A percentile compares a stretch with the other conserved stretches of the same genome.
These are phyloP conservation scores for Lenwebbia sp. DNA, from an alignment of 345 rosid species.

Conservation along the genomic window DNA sequence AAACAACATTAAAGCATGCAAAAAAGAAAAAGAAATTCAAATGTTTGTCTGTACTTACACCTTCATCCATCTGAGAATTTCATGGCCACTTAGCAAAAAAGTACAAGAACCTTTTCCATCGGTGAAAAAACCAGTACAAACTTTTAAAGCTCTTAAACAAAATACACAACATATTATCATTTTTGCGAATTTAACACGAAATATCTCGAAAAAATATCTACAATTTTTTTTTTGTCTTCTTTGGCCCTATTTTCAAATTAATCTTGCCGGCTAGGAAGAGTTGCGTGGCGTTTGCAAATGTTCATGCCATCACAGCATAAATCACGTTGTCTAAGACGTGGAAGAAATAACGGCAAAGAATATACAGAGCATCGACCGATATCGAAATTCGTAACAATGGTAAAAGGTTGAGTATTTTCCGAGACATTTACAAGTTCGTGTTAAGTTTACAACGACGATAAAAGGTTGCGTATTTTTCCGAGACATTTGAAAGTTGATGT, in stretches of 20 bases:
- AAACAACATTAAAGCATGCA: background rate
- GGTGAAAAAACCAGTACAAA: background rate
- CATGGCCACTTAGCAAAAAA: background rate
- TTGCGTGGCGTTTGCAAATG: background rate
- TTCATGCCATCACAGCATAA: background rate
- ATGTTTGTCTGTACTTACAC: background rate
- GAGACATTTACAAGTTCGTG: background rate
- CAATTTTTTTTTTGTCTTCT: background rate
- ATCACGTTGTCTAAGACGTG: background rate
- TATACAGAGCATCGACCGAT: background rate
- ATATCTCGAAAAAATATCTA: background rate
- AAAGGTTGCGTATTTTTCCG: background rate
- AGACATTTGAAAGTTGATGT: background rate
- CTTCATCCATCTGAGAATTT: background rate
- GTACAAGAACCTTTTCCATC: background rate
- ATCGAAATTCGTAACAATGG: background rate
- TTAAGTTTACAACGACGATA: background rate
- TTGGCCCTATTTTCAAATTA: background rate
- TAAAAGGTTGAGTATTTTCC: background rate
- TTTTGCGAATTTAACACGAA: background rate
- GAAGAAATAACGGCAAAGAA: fast-evolving
- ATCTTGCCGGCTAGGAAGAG: background rate
- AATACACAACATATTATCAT: background rate
- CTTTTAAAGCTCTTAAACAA: background rate
- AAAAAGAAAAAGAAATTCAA: background rate